Base-by-base conservation (phyloP, 2,329 filamentous ascomycete genomes). In the Sporothrix mexicana region DNA sequence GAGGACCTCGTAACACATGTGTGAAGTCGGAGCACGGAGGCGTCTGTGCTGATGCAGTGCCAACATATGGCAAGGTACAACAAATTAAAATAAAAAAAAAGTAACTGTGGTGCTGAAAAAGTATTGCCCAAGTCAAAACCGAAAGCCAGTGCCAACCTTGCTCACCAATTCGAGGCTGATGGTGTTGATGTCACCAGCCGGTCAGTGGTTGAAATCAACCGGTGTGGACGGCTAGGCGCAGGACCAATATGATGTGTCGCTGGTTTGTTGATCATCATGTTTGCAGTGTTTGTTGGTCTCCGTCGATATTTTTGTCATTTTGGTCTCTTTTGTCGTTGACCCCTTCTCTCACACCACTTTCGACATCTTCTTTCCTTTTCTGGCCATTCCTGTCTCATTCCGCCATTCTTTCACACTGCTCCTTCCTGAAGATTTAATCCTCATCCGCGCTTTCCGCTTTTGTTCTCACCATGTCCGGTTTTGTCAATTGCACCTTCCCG, bases 361-460 rank as follows among this genome's bases (percentile, higher is more conserved):
- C 13, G 13, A 9, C 3, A 45, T 25, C 13, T 66, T 12, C 62
- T 66, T 49, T 7, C n/a, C 7, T 12, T 9, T 30, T 15, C 9
- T 49, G 20, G 25, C 23, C 12, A 20, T 20, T 36, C 30, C 45
- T 13, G 41, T 10, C 4, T 23, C 3, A 9, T 13, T 67, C 13
- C 43, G 15, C 25, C 5, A 20, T 25, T n/a, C n/a, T 30, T 67
- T 7, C 30, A 36, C 30, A 5, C 30, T 49, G 20, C 20, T 67
- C 43, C 45, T 49, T 20, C 45, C 23, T 49, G 20, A 25, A 13
- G 12, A 15, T 25, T 49, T 67, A 23, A 17, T 67, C 17, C 13
- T 20, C 62, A 12, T n/a, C 62, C 62, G 43, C 62, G 62, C 62
- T 49, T 49, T 67, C 64, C 64, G 45, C 64, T 67, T 51, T 51